Evolutionary conservation across 2,329 filamentous ascomycete species (phyloP).

Genomic region (Aspergillus glaucus): DNA sequence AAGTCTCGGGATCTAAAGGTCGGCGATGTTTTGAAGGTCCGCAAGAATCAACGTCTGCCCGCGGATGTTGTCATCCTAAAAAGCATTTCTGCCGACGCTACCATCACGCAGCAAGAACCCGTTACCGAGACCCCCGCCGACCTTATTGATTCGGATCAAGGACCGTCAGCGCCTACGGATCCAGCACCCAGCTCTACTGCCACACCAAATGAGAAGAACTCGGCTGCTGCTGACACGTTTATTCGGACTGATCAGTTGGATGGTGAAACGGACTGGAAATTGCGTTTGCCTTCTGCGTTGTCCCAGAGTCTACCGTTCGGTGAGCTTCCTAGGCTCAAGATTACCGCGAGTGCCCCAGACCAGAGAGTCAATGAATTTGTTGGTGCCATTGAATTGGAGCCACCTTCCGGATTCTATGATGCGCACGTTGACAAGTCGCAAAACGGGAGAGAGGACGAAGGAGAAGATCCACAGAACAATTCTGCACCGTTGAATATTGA

Average conservation of each 20-base stretch:
- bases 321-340: constrained; percentile 60
- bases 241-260: constrained; percentile 96
- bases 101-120: constrained; percentile 18
- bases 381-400: constrained; percentile 73
- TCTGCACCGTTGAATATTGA: constrained; percentile 81
- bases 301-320: constrained; percentile 70
- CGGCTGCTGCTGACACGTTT: constrained; percentile 65
- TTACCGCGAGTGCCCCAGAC: constrained; percentile 85
- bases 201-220: constrained; percentile 23
- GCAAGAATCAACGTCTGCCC: constrained; percentile 86
- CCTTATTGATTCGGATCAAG: constrained; percentile 19
- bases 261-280: constrained; percentile 97
- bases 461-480: constrained; percentile 31
- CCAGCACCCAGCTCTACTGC: constrained; percentile 10
- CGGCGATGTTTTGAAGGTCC: constrained; percentile 88
- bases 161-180: constrained; percentile 10
- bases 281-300: constrained; percentile 77
- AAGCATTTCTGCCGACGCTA: constrained; percentile 57
- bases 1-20: constrained; percentile 86
- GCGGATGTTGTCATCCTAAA: constrained; percentile 92
- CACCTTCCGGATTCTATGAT: constrained; percentile 46
- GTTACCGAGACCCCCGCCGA: constrained; percentile 18
- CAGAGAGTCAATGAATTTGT: constrained; percentile 92
- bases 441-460: constrained; percentile 9
- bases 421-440: constrained; percentile 33